A percentile compares a stretch with the other conserved stretches of the same genome.
These are phyloP conservation scores for Bathelium albidoporum DNA, from an alignment of 495 filamentous ascomycete genomes.

Conservation along the genomic window DNA sequence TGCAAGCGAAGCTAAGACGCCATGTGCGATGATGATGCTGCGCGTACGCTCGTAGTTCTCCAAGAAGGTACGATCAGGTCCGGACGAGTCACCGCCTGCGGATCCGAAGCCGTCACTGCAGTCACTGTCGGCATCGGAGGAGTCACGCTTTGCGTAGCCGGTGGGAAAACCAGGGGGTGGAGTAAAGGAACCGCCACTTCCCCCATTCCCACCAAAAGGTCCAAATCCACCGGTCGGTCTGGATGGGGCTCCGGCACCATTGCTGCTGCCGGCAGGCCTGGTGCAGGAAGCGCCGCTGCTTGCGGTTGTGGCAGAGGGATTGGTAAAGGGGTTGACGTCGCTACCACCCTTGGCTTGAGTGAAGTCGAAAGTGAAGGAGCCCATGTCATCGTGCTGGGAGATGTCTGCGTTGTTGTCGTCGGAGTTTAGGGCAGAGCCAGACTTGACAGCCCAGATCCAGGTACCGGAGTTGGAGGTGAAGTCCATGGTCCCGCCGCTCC, in stretches of 20 bases:
- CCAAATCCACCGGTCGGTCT: background rate
- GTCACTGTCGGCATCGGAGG: background rate
- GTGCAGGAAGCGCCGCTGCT: background rate
- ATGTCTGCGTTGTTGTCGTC: slow-evolving; percentile 41
- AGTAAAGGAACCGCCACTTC: background rate
- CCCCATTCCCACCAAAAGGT: background rate
- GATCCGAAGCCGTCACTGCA: background rate
- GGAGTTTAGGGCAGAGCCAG: slow-evolving; percentile 47
- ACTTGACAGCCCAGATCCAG: slow-evolving; percentile 60
- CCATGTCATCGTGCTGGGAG: slow-evolving; percentile 46
- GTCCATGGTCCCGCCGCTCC: slow-evolving; percentile 43
- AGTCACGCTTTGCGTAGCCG: too few species aligned
- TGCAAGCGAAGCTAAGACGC: slow-evolving; percentile 27
- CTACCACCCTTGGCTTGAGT: slow-evolving; percentile 41
- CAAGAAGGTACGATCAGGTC: background rate
- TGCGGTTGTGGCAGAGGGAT: slow-evolving; percentile 1
- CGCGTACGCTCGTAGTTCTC: background rate
- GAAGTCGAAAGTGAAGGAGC: slow-evolving; percentile 47
- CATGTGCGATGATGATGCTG: slow-evolving; percentile 30
- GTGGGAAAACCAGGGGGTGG: background rate
- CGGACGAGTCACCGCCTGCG: background rate
- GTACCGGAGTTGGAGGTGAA: slow-evolving; percentile 34
- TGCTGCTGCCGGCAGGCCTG: background rate
- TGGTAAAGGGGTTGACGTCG: slow-evolving; percentile 52
- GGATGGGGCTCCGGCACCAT: background rate